Evolutionary conservation across 306 rosid species (phyloP), one percentile per base, ranked within the genome.

Genomic region (Gastrolobium bilobum): DNA sequence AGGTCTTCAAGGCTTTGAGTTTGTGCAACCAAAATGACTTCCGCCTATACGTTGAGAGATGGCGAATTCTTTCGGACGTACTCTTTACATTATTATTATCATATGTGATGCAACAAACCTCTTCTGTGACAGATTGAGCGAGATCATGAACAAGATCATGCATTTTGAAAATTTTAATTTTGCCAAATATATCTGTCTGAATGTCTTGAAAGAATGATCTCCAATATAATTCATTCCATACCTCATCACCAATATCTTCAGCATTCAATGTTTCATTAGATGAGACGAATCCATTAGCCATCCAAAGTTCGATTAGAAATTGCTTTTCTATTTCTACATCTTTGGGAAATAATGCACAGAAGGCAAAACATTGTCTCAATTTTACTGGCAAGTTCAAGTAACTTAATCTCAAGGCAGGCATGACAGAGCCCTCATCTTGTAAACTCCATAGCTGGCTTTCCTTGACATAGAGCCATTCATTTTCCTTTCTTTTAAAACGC

Each of bases 111-210:
- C 7, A 15, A 15, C 57, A 51, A 51, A 44, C 77, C 2, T 68
- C 40, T 1, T 61, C 70, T 2, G 63, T 1, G 7, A 79, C 14
- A 13, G 48, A 69, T 68, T 69, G 63, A 15, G 77, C 71, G 20
- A 79, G 77, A 68, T 77, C 81, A 39, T 75, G 81, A 38, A 76
- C 65, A 11, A 64, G 73, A 44, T 78, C 82, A 14, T 68, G 82
- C 71, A 78, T 34, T 58, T 78, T 68, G 52, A 78, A 78, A 7
- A 1, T 8, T 35, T 0, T 26, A 7, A 70, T 34, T 37, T 59
- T 38, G 0, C 71, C 77, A 37, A 46, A 26, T 29, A 4, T 2
- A 58, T 69, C 71, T 29, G 1, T 69, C 71, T 46, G 6, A 2
- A 79, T 13, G 37, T 79, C 82, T 11, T 69, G 78, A 3, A 79